Base-by-base conservation (phyloP, 2,329 filamentous ascomycete species). In the Sclerotinia minor region DNA sequence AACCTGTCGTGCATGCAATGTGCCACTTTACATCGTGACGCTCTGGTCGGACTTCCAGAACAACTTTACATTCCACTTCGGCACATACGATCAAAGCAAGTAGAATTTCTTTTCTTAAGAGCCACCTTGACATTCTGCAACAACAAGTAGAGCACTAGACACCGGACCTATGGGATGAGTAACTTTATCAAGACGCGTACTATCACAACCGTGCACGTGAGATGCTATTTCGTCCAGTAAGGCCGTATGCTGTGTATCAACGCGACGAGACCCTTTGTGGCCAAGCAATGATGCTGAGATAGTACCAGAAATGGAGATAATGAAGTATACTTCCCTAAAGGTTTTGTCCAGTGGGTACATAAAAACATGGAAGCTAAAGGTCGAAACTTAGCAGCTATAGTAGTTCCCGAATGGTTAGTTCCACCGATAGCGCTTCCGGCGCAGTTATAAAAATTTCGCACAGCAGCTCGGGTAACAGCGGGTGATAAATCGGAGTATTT, bases 11-110 rank as follows among this genome's bases (percentile, higher is more conserved):
- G 38, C 79, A 81, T 2, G 83, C 85, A 68, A 85, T 85, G 72
- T 85, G 83, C 68, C 84, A 86, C 21, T 84, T 84, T 5, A 83
- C 77, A 73, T 84, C 81, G 73, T 86, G 86, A 73, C 85, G 83
- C 53, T 81, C 77, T 0, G 83, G 83, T 77, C 79, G 85, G 17
- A 86, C 83, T 0, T 81, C 79, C 32, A 84, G 72, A 0, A 83
- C 83, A 5, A 83, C 73, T 74, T 85, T 84, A 71, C 83, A 84
- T 70, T 83, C 81, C 0, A 80, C 79, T 74, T 86, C 84, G 53
- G 85, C 80, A 15, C 83, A 84, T 0, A 80, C 81, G 1, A 83
- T 78, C 19, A 86, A 78, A 0, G 83, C 83, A 1, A 80, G 79
- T n/a, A 86, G 73, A 67, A 86, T 81, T 2, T 84, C 81, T 13